Conservation (phyloP, 768 basidiomycete species). For the Postia placenta region DNA sequence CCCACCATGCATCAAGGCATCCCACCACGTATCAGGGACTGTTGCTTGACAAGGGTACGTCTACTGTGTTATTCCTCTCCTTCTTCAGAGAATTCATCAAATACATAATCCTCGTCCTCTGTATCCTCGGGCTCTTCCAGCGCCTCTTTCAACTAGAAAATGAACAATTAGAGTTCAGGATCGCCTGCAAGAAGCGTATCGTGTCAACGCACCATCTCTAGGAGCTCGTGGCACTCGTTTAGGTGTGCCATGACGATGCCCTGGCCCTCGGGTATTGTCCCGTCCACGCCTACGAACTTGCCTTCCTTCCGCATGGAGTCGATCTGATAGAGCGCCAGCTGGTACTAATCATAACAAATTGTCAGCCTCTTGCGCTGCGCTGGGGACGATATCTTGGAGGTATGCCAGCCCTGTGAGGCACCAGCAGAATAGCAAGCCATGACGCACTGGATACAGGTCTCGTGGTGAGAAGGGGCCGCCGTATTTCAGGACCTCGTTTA, state of each 20-base stretch:
- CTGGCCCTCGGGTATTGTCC: constrained; percentile 90
- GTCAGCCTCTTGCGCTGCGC: too few relatives aligned
- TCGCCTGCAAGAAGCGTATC: not conserved
- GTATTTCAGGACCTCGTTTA: constrained; percentile 93
- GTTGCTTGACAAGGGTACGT: too few relatives aligned
- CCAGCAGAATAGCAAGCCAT: too few relatives aligned
- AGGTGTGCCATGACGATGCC: constrained; percentile 94
- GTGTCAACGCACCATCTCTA: constrained; percentile 72
- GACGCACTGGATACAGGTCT: constrained; percentile 86
- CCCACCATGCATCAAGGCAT: too few relatives aligned
- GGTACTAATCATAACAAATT: constrained; percentile 51
- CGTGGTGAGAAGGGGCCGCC: constrained; percentile 90
- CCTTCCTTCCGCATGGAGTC: constrained; percentile 91
- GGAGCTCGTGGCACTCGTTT: constrained; percentile 91
- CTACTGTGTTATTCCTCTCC: too few relatives aligned
- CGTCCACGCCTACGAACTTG: constrained; percentile 85
- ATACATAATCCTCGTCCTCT: constrained; percentile 16
- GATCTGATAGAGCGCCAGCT: constrained; percentile 91
- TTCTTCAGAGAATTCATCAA: constrained; percentile 9
- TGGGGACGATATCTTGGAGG: too few relatives aligned
- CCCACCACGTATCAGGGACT: too few relatives aligned
- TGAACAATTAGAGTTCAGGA: not conserved
- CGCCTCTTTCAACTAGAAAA: constrained; percentile 66
- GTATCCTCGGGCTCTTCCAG: constrained; percentile 65
- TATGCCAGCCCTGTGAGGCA: not conserved